Conservation (phyloP, 176 grass and related monocot genomes). For the Urochloa ruziziensis region DNA sequence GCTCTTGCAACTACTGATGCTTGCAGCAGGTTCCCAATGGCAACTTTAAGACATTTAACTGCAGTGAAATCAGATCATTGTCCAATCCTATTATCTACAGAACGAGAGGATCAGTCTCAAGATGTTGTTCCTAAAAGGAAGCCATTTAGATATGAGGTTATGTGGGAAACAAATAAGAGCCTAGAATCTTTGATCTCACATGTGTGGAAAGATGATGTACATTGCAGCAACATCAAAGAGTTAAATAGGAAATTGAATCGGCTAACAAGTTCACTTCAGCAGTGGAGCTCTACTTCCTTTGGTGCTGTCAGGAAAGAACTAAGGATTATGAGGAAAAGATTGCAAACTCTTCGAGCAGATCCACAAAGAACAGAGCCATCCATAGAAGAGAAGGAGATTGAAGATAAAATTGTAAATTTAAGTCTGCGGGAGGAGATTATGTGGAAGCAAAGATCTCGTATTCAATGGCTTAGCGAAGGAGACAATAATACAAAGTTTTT, state of each 20-base stretch:
- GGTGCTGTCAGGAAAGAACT: background rate
- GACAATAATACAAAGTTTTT: background rate
- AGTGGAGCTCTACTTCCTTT: background rate
- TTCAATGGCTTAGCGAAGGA: background rate
- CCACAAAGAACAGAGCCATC: background rate
- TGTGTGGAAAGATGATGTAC: background rate
- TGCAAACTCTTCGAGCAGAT: background rate
- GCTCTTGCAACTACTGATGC: background rate
- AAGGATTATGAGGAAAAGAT: background rate
- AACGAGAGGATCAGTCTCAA: background rate
- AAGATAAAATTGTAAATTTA: background rate
- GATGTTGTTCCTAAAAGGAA: background rate
- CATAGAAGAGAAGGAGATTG: background rate
- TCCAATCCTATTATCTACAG: background rate
- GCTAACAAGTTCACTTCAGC: no score
- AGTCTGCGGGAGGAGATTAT: background rate
- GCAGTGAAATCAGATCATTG: background rate
- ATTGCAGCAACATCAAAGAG: background rate
- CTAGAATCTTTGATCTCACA: background rate
- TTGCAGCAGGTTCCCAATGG: background rate
- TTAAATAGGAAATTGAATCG: background rate
- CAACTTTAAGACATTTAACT: background rate
- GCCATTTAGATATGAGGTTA: background rate
- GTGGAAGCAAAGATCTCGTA: background rate
- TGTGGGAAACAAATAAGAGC: background rate